Conservation (phyloP, 2,329 filamentous ascomycete genomes). For the Fusarium luffae region DNA sequence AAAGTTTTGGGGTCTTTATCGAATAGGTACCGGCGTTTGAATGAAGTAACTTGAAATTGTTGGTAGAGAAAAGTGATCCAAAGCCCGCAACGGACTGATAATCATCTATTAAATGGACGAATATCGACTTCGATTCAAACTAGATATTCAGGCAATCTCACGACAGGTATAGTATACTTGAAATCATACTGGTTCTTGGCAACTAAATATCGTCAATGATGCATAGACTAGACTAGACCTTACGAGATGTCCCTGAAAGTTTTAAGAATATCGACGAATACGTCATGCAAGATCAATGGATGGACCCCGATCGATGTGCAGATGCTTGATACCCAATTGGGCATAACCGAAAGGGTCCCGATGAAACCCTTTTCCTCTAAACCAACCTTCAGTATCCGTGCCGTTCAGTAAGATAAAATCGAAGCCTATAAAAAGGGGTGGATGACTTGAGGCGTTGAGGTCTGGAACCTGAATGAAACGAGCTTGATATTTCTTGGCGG, state of each 20-base stretch:
- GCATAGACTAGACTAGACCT: conserved; percentile 25
- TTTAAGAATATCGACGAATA: conserved; percentile 3
- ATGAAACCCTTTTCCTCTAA: neutral
- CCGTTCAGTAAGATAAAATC: neutral
- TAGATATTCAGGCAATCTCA: neutral
- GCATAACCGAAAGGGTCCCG: conserved; percentile 4
- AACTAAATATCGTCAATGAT: conserved; percentile 34
- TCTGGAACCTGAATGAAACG: neutral
- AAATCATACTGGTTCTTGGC: neutral
- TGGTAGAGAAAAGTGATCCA: neutral
- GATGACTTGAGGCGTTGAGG: neutral
- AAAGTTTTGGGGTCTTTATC: neutral
- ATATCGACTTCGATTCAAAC: neutral
- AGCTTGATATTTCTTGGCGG: neutral
- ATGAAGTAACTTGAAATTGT: neutral
- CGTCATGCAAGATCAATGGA: conserved; percentile 27
- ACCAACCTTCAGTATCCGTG: neutral
- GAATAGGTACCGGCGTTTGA: no score
- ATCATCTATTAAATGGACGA: neutral
- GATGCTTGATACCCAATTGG: conserved; percentile 12
- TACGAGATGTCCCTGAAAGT: neutral
- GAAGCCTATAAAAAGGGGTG: neutral
- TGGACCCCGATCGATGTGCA: conserved; percentile 15
- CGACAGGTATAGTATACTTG: neutral
- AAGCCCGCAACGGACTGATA: neutral